Conservation (phyloP, 2,329 filamentous ascomycete species). For the Sporothrix pallida region DNA sequence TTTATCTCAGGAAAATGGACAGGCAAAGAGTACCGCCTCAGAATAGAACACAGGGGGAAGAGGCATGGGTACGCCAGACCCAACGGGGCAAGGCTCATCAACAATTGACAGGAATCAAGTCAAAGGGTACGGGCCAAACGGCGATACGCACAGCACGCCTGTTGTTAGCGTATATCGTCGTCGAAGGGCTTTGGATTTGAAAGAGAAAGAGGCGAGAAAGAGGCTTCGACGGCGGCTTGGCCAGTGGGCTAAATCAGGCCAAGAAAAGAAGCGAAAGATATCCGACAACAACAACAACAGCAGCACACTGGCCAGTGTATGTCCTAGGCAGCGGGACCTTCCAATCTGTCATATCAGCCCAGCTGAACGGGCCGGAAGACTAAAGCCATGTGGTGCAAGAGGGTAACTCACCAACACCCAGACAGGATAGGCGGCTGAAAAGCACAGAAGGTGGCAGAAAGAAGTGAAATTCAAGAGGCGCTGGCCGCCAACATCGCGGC, state of each 20-base stretch:
- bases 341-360: neutral
- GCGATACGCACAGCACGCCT: neutral
- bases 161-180: neutral
- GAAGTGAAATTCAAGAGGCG: neutral
- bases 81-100: neutral
- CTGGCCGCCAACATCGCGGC: slow-evolving; percentile 18
- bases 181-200: neutral
- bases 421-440: neutral
- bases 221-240: neutral
- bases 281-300: neutral
- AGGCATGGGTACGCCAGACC: neutral
- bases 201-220: neutral
- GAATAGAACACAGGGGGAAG: neutral
- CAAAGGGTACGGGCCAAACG: neutral
- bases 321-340: neutral
- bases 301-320: neutral
- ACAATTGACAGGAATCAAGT: neutral
- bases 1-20: neutral
- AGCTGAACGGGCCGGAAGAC: slow-evolving; percentile 7
- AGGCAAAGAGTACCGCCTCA: too few species aligned
- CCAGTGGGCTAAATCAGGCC: neutral
- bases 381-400: slow-evolving; percentile 13
- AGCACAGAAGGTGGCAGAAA: neutral
- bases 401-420: neutral
- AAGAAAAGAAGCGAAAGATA: neutral